phyloP scores from a whole-genome alignment of 305 asterid species.

The Andrographis paniculata region DNA sequence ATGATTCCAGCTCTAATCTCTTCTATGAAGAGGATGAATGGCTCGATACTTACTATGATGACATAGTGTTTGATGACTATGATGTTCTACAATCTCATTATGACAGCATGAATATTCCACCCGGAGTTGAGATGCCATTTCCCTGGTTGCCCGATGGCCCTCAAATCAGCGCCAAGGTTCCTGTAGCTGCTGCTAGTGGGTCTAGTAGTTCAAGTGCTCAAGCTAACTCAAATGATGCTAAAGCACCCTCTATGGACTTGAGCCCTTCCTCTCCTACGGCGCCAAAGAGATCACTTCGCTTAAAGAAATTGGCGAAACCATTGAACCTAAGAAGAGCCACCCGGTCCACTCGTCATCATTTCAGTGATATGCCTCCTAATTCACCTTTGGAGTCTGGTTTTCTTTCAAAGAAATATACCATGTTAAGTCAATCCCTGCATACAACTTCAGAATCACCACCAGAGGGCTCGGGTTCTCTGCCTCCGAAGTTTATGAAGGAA shows the following conservation, averaged over 20 bases:
- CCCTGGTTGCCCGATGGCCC: slow-evolving; percentile 53
- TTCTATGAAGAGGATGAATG: slow-evolving; percentile 45
- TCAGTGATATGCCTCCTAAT: slow-evolving; percentile 19
- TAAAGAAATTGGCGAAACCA: slow-evolving; percentile 17
- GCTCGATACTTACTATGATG: slow-evolving; percentile 42
- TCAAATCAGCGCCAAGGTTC: slow-evolving; percentile 20
- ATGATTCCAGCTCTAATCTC: slow-evolving; percentile 32
- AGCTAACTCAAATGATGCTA: slow-evolving; percentile 18
- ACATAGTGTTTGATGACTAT: slow-evolving; percentile 33
- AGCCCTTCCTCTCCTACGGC: slow-evolving; percentile 20
- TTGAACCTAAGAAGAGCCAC: slow-evolving; percentile 14
- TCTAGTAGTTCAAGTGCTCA: slow-evolving; percentile 26
- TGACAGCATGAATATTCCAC: slow-evolving; percentile 65
- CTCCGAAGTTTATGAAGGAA: slow-evolving; percentile 14
- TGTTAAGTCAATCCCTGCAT: slow-evolving; percentile 20
- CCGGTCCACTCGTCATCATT: slow-evolving; percentile 12
- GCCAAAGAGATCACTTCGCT: slow-evolving; percentile 14
- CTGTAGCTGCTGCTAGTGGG: slow-evolving; percentile 25
- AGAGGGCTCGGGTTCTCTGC: slow-evolving; percentile 3
- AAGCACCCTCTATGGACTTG: slow-evolving; percentile 17
- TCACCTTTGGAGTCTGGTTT: slow-evolving; percentile 10
- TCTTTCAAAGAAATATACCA: slow-evolving; percentile 19
- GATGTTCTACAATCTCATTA: slow-evolving; percentile 47
- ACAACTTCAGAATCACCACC: slow-evolving; percentile 16
- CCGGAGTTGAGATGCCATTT: slow-evolving; percentile 71